Conservation (phyloP, 2,329 filamentous ascomycete genomes). For the Arthrobotrys sphaeroides region DNA sequence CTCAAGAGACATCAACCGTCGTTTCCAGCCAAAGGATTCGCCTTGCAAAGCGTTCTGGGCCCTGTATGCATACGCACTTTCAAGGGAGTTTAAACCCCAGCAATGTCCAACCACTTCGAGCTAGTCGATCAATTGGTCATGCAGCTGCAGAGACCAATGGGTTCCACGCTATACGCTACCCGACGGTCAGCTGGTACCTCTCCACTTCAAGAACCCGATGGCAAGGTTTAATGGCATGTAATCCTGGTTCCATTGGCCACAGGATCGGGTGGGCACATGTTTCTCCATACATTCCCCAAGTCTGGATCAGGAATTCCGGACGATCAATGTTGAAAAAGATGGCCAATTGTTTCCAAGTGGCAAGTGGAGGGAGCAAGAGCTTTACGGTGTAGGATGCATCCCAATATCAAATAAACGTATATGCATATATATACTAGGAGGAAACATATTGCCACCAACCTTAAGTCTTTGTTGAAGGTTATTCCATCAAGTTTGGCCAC, state of each 20-base stretch:
- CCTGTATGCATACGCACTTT: neutral
- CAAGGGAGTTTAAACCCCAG: neutral
- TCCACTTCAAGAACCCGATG: neutral
- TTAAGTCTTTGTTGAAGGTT: no score
- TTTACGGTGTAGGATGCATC: no score
- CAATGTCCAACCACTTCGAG: neutral
- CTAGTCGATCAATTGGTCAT: neutral
- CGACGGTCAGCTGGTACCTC: neutral
- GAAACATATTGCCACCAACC: neutral
- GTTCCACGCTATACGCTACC: neutral
- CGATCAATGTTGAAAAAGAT: neutral
- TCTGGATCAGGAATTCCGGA: neutral
- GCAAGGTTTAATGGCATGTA: neutral
- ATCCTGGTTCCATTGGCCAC: constrained; percentile 12
- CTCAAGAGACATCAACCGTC: neutral
- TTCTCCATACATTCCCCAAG: neutral
- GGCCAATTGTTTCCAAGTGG: neutral
- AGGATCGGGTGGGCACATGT: neutral
- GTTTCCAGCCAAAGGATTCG: neutral
- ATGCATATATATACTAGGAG: no score
- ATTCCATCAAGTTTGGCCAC: no score
- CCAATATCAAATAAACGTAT: no score
- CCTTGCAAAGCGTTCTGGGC: neutral
- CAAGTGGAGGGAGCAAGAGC: no score
- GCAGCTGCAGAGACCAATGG: neutral